Conservation (phyloP, 768 basidiomycete species). For the Mycena olivaceomarginata region DNA sequence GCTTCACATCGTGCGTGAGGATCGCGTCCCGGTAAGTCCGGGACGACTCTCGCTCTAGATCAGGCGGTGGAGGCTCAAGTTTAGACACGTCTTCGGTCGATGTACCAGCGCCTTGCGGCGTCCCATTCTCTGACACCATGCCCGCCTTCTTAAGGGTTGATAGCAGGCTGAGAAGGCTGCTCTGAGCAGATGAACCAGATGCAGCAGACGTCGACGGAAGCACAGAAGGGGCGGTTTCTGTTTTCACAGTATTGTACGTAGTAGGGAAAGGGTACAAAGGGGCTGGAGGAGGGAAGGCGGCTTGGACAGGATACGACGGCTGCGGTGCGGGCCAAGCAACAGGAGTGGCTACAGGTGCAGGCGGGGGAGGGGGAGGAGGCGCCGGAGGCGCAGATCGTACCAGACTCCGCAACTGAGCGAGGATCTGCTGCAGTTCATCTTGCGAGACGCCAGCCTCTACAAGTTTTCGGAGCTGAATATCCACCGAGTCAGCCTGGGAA, state of each 20-base stretch:
- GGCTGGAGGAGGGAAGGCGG: slow-evolving; percentile 38
- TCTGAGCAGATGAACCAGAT: slow-evolving; percentile 55
- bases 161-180: slow-evolving; percentile 75
- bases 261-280: slow-evolving; percentile 45
- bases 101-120: slow-evolving; percentile 70
- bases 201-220: slow-evolving; percentile 53
- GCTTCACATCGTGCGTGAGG: slow-evolving; percentile 74
- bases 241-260: slow-evolving; percentile 46
- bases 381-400: slow-evolving; percentile 67
- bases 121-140: slow-evolving; percentile 75
- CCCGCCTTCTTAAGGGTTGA: slow-evolving; percentile 88
- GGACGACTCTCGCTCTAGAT: slow-evolving; percentile 67
- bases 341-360: slow-evolving; percentile 28
- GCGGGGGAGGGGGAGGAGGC: slow-evolving; percentile 38
- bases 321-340: slow-evolving; percentile 47
- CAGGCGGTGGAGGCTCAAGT: slow-evolving; percentile 51
- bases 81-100: slow-evolving; percentile 60
- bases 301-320: slow-evolving; percentile 54
- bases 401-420: slow-evolving; percentile 80
- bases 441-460: slow-evolving; percentile 90
- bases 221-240: slow-evolving; percentile 53
- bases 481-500: slow-evolving; percentile 20
- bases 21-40: slow-evolving; percentile 78
- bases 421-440: slow-evolving; percentile 86
- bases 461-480: slow-evolving; percentile 75